Conservation (phyloP, 495 filamentous ascomycete genomes). For the Tuber umbilicatum region DNA sequence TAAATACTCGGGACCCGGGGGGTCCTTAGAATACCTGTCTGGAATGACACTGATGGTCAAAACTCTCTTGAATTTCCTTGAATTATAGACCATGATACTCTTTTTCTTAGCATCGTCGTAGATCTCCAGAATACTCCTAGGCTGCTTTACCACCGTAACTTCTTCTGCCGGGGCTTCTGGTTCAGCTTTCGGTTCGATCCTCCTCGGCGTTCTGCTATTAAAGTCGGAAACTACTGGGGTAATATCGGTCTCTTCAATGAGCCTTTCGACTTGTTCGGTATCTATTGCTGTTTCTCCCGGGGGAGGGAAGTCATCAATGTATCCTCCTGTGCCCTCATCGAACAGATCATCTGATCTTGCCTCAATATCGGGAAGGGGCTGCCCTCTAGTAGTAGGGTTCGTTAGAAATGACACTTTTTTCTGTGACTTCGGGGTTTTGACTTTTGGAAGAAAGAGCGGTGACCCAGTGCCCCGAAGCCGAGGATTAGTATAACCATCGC, state of each 20-base stretch:
- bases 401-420: background rate
- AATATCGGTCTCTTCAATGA: constrained; percentile 1
- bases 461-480: background rate
- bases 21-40: background rate
- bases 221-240: background rate
- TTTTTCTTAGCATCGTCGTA: background rate
- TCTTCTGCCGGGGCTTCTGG: background rate
- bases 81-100: constrained; percentile 5
- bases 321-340: background rate
- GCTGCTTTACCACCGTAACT: background rate
- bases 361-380: background rate
- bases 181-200: background rate
- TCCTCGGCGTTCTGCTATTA: background rate
- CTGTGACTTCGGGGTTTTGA: background rate
- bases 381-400: background rate
- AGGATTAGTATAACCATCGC: background rate
- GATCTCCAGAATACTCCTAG: background rate
- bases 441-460: background rate
- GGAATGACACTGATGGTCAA: constrained; percentile 2
- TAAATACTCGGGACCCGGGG: constrained; percentile 13
- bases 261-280: background rate
- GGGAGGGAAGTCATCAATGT: background rate
- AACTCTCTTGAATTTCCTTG: constrained; percentile 1
- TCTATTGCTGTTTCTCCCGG: background rate
- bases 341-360: background rate